A percentile compares a stretch with the other conserved stretches of the same genome.
These are phyloP conservation scores for Mucuna pruriens DNA, from an alignment of 306 rosid species.

Conservation along the genomic window DNA sequence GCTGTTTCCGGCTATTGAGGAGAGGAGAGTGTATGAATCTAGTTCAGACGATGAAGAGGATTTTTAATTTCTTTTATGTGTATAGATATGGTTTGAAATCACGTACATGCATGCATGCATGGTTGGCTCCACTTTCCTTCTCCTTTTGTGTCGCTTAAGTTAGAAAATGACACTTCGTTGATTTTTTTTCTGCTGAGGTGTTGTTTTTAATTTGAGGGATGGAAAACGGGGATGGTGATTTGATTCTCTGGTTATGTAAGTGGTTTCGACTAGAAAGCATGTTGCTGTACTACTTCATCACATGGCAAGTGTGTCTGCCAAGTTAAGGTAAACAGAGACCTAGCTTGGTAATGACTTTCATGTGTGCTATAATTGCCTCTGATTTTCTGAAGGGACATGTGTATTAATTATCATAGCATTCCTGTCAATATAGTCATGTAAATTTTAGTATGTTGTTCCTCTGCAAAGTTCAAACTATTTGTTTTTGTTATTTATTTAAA, in stretches of 20 bases:
- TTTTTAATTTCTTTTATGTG: background rate
- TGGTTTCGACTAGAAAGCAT: slow-evolving; percentile 7
- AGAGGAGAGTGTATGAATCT: slow-evolving; percentile 55
- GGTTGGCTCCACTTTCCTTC: no score
- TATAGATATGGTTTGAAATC: no score
- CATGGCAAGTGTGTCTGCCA: slow-evolving; percentile 10
- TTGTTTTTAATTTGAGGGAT: background rate
- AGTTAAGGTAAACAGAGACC: slow-evolving; percentile 24
- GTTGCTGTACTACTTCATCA: slow-evolving; percentile 5
- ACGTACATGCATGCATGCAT: no score
- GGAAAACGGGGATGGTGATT: background rate
- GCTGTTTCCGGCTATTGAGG: slow-evolving; percentile 82
- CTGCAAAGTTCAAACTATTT: background rate
- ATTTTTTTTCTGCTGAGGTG: background rate
- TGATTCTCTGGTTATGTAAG: background rate
- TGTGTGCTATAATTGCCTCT: background rate
- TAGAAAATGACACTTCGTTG: no score
- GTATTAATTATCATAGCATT: background rate
- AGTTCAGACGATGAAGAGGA: slow-evolving; percentile 54
- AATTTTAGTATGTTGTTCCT: background rate
- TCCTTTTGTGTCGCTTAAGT: no score
- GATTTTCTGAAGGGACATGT: slow-evolving; percentile 7
- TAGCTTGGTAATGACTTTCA: background rate
- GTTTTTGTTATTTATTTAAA: background rate
- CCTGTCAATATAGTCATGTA: no score